Percentiles rank a stretch among this genome's conserved stretches.
Conservation (phyloP, 1,284 basidiomycete genomes). For the Phellopilus nigrolimitatus region DNA sequence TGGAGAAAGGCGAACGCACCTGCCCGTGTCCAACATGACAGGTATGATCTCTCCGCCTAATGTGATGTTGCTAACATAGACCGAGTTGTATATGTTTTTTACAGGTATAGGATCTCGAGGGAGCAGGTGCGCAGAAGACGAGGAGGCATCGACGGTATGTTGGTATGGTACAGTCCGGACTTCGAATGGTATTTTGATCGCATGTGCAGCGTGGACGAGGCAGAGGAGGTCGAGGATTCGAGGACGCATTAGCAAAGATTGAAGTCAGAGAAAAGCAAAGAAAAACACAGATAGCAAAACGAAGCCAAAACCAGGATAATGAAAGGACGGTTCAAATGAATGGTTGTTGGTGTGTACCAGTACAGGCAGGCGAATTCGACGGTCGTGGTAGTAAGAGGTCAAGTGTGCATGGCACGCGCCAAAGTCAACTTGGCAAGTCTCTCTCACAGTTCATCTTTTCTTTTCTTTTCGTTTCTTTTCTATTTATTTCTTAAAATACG, state of each 20-base stretch:
- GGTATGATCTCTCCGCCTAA: constrained; percentile 44
- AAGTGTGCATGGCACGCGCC: no score
- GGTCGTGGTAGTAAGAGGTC: no score
- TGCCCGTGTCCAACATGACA: constrained; percentile 46
- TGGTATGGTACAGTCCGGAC: constrained; percentile 29
- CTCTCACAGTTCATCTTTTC: no score
- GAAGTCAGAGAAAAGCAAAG: no score
- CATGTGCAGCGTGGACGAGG: constrained; percentile 33
- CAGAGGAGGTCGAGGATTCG: constrained; percentile 39
- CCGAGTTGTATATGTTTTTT: constrained; percentile 55
- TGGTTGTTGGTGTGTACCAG: no score
- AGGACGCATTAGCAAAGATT: constrained; percentile 19
- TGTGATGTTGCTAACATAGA: constrained; percentile 56
- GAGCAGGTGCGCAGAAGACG: constrained; percentile 20
- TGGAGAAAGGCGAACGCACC: constrained; percentile 29
- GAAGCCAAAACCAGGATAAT: no score
- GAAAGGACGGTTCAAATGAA: no score
- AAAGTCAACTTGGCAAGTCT: no score
- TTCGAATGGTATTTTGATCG: constrained; percentile 45
- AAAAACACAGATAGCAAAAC: no score
- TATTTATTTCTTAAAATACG: no score
- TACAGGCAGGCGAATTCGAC: no score
- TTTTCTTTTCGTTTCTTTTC: no score
- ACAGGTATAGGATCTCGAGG: constrained; percentile 35
- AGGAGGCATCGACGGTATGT: background rate